Percentiles rank a stretch among this genome's conserved stretches.
Conservation (phyloP, 2,329 filamentous ascomycete species). For the Epichloe sp. region DNA sequence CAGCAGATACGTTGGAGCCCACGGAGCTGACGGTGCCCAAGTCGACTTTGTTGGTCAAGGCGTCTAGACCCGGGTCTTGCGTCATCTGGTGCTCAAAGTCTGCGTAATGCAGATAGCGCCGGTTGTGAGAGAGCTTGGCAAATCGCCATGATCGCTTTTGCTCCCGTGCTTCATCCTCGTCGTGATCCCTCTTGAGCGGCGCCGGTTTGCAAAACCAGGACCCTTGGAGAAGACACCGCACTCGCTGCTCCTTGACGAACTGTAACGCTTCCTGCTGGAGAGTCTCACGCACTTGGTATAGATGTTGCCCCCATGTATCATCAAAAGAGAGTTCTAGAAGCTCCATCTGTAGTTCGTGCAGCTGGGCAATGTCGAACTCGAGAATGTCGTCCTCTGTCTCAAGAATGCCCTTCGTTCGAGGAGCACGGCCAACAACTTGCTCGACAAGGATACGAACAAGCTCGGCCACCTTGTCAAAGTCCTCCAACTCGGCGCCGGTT, state of each 20-base stretch:
- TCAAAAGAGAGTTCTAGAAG: conserved; percentile 84
- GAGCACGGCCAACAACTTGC: conserved; percentile 72
- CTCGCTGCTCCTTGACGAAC: conserved; percentile 93
- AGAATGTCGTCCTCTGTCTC: conserved; percentile 83
- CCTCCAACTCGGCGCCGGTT: conserved; percentile 69
- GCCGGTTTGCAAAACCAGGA: conserved; percentile 64
- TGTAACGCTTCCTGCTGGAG: conserved; percentile 82
- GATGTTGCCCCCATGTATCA: conserved; percentile 83
- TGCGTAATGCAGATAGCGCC: conserved; percentile 78
- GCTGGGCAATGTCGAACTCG: conserved; percentile 64
- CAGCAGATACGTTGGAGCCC: conserved; percentile 76
- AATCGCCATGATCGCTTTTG: conserved; percentile 59
- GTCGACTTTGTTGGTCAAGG: conserved; percentile 71
- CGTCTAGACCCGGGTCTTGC: conserved; percentile 58
- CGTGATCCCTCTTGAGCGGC: conserved; percentile 22
- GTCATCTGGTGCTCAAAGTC: conserved; percentile 59
- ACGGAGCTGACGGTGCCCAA: conserved; percentile 81
- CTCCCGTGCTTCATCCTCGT: conserved; percentile 16
- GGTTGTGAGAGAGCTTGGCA: conserved; percentile 79
- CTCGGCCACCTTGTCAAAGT: conserved; percentile 89
- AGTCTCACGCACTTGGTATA: conserved; percentile 82
- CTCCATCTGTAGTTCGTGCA: conserved; percentile 87
- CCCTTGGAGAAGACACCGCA: conserved; percentile 76
- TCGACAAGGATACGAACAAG: conserved; percentile 82
- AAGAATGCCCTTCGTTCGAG: conserved; percentile 68